These are phyloP conservation scores for Lactarius pseudohatsudake DNA, from an alignment of 768 basidiomycete species.

Conservation along the genomic window DNA sequence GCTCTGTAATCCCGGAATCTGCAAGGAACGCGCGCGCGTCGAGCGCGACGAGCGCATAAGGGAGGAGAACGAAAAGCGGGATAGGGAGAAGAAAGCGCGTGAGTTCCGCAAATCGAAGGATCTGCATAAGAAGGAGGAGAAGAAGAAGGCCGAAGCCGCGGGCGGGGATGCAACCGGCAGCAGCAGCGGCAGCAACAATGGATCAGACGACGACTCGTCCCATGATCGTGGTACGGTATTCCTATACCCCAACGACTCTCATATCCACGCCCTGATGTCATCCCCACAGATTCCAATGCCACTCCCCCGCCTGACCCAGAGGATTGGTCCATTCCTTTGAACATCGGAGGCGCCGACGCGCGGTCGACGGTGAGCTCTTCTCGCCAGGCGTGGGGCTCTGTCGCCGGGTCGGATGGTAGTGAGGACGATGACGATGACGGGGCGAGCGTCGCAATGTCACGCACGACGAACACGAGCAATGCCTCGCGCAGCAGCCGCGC, in stretches of 20 bases:
- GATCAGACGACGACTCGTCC: not conserved
- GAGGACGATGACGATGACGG: not conserved
- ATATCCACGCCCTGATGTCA: not conserved
- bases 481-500: not conserved
- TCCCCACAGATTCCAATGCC: not conserved
- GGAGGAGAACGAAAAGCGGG: constrained; percentile 7
- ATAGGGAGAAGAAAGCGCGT: not conserved
- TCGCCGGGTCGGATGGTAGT: not conserved
- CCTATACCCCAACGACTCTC: not conserved
- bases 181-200: not conserved
- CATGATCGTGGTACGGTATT: not conserved
- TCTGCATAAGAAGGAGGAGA: not conserved
- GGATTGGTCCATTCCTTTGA: not conserved
- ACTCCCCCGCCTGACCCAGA: not conserved
- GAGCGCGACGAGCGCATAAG: constrained; percentile 2
- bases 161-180: not conserved
- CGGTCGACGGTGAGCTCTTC: not conserved
- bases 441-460: not conserved
- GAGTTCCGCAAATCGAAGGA: not conserved
- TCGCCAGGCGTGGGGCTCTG: not conserved
- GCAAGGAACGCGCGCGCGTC: constrained; percentile 3
- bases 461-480: not conserved
- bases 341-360: not conserved
- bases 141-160: not conserved
- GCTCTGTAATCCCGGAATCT: constrained; percentile 21